Base-by-base conservation (phyloP, 345 rosid genomes). In the Pugionium cornutum region DNA sequence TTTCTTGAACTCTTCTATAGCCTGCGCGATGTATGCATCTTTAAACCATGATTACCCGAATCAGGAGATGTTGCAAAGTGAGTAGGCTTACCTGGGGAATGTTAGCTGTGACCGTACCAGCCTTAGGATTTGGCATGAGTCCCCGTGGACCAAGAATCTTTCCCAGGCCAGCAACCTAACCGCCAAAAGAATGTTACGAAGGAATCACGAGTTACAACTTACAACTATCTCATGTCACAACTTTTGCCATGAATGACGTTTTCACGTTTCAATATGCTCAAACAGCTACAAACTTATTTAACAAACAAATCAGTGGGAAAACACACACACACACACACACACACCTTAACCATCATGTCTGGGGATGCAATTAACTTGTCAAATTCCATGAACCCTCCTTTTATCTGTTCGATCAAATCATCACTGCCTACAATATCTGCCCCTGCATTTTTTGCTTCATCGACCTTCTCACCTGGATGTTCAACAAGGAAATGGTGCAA, bases 111-210 rank as follows among this genome's bases (percentile, higher is more conserved):
- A 94, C 96, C 7, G 99, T 94, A 41, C 96, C 99, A 48, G 97
- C 97, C 82, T 94, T 94, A 18, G 99, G 99, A 73, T 90, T 94
- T 34, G 99, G 99, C 99, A 94, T 94, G 74, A 94, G 92, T 67
- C 99, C 99, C 7, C 97, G 81, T 11, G 99, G 99, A 75, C 99
- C 99, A 41, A 94, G 84, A 80, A 94, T 87, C 84, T 83, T 94
- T 68, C 99, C 99, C 44, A 94, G 79, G 72, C 89, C 82, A 37
- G 99, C 97, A 78, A 88, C 99, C 99, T 90, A 80, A 78, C 36
- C 63, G 47, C 58, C 68, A 66, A 9, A 72, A 64, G 42, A 53
- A 57, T 7, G 65, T 70, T 53, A 73, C 34, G 43, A 39, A 55
- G 41, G 4, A n/a, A 51, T 11, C 1, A 57, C 9, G n/a, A 48